phyloP scores from a whole-genome alignment of 1,284 basidiomycete species.

The Lignosus rhinocerotis region DNA sequence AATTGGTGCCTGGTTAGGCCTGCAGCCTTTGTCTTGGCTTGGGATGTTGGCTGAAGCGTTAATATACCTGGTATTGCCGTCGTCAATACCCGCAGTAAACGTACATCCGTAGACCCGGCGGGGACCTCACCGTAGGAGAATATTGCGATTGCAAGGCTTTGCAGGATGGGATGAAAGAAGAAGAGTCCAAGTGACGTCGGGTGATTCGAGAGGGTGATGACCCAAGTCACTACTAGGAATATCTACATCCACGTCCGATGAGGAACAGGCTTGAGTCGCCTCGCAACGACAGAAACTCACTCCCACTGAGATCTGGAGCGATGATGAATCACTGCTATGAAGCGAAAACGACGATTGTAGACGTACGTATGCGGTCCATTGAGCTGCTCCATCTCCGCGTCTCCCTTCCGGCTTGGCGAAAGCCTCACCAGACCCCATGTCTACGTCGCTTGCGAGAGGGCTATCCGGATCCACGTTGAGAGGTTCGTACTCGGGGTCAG shows the following conservation, averaged over 20 bases:
- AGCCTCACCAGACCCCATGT: slow-evolving; percentile 42
- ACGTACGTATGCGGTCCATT: slow-evolving; percentile 43
- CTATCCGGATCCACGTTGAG: slow-evolving; percentile 16
- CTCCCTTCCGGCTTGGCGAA: slow-evolving; percentile 40
- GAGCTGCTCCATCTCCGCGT: slow-evolving; percentile 41
- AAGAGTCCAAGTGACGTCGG: slow-evolving; percentile 59
- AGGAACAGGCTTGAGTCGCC: background rate
- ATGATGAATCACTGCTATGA: background rate
- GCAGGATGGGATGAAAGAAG: slow-evolving; percentile 62
- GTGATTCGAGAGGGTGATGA: slow-evolving; percentile 48
- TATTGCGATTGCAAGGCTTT: slow-evolving; percentile 52
- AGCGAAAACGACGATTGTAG: background rate
- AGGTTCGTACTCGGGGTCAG: slow-evolving; percentile 22
- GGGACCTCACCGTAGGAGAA: slow-evolving; percentile 57
- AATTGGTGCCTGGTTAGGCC: slow-evolving; percentile 67
- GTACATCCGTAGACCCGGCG: background rate
- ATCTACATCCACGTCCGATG: slow-evolving; percentile 35
- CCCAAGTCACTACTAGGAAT: slow-evolving; percentile 53
- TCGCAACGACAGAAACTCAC: slow-evolving; percentile 24
- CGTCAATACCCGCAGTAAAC: slow-evolving; percentile 1
- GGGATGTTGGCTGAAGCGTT: slow-evolving; percentile 74
- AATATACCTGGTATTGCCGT: slow-evolving; percentile 53
- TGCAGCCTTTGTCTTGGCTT: slow-evolving; percentile 62
- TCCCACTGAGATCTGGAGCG: slow-evolving; percentile 25
- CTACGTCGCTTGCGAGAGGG: background rate